Evolutionary conservation across 257 asterid species (phyloP).

Genomic region (Solanum chaucha): DNA sequence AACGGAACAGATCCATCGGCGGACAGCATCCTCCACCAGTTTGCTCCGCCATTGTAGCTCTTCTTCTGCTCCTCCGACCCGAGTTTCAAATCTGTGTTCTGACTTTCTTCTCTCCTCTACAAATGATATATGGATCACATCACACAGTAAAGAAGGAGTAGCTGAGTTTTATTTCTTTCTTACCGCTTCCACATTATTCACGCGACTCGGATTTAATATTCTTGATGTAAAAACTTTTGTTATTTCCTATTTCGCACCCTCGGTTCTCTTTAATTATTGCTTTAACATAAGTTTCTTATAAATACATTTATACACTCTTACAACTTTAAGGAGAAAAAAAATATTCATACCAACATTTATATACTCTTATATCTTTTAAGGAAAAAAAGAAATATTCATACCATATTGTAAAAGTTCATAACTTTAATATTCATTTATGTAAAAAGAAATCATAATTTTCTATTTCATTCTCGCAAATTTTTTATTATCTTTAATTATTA

Average conservation of each 20-base stretch:
- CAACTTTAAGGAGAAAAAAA: background rate
- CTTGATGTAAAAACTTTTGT: background rate
- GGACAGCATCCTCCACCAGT: slow-evolving; percentile 74
- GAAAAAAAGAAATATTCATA: background rate
- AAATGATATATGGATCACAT: background rate
- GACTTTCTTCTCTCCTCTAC: background rate
- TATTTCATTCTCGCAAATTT: background rate
- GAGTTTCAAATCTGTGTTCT: slow-evolving; percentile 1
- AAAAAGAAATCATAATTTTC: no score
- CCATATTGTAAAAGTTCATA: background rate
- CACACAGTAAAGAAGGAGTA: background rate
- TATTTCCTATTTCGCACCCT: background rate
- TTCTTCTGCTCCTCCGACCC: slow-evolving; percentile 4
- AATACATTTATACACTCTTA: background rate
- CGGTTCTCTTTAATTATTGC: background rate
- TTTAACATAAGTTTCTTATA: background rate
- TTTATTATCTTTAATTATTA: background rate
- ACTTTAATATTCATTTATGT: background rate
- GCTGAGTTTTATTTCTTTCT: background rate
- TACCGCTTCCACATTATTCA: slow-evolving; percentile 18
- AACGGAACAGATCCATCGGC: slow-evolving; percentile 94
- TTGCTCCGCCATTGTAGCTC: slow-evolving; percentile 57
- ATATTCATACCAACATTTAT: no score
- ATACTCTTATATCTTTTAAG: no score
- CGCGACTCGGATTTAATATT: background rate